Evolutionary conservation across 768 basidiomycete genomes (phyloP).

Genomic region (Termitomyces sp.): DNA sequence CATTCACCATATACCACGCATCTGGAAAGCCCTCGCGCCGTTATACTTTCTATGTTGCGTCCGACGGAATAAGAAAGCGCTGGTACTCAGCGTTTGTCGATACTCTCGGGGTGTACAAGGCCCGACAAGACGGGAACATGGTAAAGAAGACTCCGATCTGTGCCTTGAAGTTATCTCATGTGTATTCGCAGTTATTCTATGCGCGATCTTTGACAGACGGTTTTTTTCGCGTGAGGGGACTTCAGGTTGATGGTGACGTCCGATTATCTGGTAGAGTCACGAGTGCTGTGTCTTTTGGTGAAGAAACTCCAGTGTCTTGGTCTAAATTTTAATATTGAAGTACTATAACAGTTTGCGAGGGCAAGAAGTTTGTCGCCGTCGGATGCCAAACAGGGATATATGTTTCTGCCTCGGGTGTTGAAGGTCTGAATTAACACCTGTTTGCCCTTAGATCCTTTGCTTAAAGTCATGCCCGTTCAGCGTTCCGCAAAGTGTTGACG

Average conservation of each 20-base stretch:
- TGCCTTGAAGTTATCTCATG: neutral
- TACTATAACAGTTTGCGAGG: constrained; percentile 37
- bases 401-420: constrained; percentile 50
- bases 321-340: neutral
- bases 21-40: constrained; percentile 49
- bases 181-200: constrained; percentile 59
- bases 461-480: constrained; percentile 34
- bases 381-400: constrained; percentile 72
- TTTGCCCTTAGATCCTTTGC: neutral
- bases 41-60: constrained; percentile 70
- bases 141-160: constrained; percentile 32
- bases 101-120: constrained; percentile 60
- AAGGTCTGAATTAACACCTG: constrained; percentile 33
- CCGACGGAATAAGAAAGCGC: constrained; percentile 52
- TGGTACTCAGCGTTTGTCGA: constrained; percentile 64
- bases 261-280: constrained; percentile 56
- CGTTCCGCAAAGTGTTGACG: constrained; percentile 54
- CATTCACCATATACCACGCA: constrained; percentile 76
- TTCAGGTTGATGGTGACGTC: constrained; percentile 25
- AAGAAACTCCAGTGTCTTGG: constrained; percentile 17
- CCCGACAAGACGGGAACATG: constrained; percentile 68
- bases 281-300: constrained; percentile 64
- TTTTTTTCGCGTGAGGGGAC: constrained; percentile 51
- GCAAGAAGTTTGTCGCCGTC: constrained; percentile 58
- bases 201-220: constrained; percentile 54